Evolutionary conservation across 768 basidiomycete genomes (phyloP).

Genomic region (Xerocomellus amylosporus): DNA sequence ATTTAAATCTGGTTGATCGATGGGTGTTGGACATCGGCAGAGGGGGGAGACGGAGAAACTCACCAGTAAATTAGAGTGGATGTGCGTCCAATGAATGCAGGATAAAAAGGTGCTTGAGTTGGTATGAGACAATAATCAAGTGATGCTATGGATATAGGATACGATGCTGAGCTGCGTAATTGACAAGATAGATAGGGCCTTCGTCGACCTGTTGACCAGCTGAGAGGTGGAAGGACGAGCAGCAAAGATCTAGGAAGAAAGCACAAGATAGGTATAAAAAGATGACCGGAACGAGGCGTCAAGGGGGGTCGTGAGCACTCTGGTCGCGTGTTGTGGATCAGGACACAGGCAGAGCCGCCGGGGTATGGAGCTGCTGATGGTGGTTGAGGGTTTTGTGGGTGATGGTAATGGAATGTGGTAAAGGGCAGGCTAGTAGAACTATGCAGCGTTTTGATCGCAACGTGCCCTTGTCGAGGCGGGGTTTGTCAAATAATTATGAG

Average conservation of each 20-base stretch:
- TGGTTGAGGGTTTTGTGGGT: slow-evolving; percentile 38
- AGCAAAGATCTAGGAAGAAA: slow-evolving; percentile 38
- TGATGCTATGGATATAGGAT: slow-evolving; percentile 42
- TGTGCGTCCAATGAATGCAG: slow-evolving; percentile 43
- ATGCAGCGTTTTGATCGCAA: slow-evolving; percentile 72
- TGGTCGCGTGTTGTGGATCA: slow-evolving; percentile 40
- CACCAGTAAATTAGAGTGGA: slow-evolving; percentile 48
- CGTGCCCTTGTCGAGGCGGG: slow-evolving; percentile 64
- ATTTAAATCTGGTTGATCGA: slow-evolving; percentile 51
- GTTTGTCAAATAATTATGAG: slow-evolving; percentile 45
- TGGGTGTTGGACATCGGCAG: slow-evolving; percentile 21
- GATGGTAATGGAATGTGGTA: slow-evolving; percentile 51
- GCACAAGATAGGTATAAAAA: slow-evolving; percentile 58
- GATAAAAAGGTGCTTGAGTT: slow-evolving; percentile 45
- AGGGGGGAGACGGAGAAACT: slow-evolving; percentile 22
- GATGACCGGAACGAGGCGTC: slow-evolving; percentile 42
- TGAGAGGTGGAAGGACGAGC: slow-evolving; percentile 35
- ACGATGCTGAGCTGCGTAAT: slow-evolving; percentile 39
- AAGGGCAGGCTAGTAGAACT: slow-evolving; percentile 50
- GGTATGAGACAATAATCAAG: slow-evolving; percentile 50
- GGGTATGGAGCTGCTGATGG: slow-evolving; percentile 31
- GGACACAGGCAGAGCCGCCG: slow-evolving; percentile 27
- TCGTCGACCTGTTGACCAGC: slow-evolving; percentile 38
- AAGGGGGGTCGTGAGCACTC: slow-evolving; percentile 55
- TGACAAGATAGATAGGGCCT: slow-evolving; percentile 38